Conservation (phyloP, 306 rosid species). For the Ormosia semicastrata region DNA sequence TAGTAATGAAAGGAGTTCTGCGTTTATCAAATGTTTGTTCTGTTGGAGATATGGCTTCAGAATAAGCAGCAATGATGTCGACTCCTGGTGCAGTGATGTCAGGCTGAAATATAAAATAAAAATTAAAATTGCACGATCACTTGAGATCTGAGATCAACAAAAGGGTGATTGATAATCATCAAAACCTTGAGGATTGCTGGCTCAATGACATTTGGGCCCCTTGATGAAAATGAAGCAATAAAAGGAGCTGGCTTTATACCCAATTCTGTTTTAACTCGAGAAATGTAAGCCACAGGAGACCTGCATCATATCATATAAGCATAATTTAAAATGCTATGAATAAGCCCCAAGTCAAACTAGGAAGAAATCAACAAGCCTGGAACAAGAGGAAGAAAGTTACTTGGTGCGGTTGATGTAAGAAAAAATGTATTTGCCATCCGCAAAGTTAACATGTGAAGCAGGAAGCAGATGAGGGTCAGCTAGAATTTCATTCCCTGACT, state of each 20-base stretch:
- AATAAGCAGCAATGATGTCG: conserved; percentile 31
- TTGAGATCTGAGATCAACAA: neutral
- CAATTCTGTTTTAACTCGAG: conserved; percentile 40
- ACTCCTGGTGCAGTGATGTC: neutral
- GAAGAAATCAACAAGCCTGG: neutral
- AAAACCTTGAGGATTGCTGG: conserved; percentile 56
- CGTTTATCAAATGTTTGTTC: too few species aligned
- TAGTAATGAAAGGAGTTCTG: neutral
- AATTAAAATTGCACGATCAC: neutral
- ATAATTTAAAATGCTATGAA: neutral
- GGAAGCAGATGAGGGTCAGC: conserved; percentile 52
- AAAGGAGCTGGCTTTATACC: conserved; percentile 48
- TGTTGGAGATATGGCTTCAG: neutral
- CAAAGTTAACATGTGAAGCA: conserved; percentile 33
- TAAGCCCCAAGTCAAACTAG: neutral
- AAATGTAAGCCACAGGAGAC: conserved; percentile 49
- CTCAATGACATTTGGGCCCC: conserved; percentile 61
- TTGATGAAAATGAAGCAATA: conserved; percentile 67
- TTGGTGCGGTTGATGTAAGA: conserved; percentile 47
- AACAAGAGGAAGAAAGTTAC: conserved; percentile 31
- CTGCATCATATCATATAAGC: conserved; percentile 21
- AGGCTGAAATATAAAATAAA: conserved; percentile 21
- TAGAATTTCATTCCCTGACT: neutral
- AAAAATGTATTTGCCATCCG: conserved; percentile 28
- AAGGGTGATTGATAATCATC: neutral